Evolutionary conservation across 1,139 yeast species (phyloP).

Genomic region (Blastobotrys persicus): DNA sequence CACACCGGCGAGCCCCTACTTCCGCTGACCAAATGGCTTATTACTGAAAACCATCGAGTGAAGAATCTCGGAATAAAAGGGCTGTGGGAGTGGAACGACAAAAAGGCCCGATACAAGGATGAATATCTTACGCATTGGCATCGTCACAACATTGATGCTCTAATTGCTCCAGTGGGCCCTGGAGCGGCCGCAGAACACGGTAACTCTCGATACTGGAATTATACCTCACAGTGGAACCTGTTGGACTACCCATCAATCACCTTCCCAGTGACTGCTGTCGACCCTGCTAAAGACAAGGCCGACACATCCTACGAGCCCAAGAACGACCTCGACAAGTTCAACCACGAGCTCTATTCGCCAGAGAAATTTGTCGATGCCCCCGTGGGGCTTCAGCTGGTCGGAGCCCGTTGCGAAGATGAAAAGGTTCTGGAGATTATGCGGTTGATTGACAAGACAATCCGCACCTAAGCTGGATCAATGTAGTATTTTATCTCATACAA

Average conservation of each 20-base stretch:
- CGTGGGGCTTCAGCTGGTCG: constrained; percentile 44
- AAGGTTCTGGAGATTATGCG: constrained; percentile 26
- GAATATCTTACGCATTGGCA: constrained; percentile 41
- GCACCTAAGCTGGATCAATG: not conserved
- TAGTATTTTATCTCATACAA: not conserved
- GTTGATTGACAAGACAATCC: constrained; percentile 11
- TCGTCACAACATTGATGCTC: constrained; percentile 59
- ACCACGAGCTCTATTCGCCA: constrained; percentile 37
- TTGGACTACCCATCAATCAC: constrained; percentile 52
- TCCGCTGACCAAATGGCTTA: constrained; percentile 31
- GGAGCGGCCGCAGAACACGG: constrained; percentile 72
- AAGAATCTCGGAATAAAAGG: constrained; percentile 31
- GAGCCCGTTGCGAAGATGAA: constrained; percentile 44
- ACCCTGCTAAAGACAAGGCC: constrained; percentile 39
- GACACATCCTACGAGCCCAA: constrained; percentile 32
- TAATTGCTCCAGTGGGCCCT: constrained; percentile 65
- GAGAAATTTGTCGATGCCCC: constrained; percentile 44
- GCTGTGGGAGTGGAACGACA: constrained; percentile 39
- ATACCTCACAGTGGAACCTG: constrained; percentile 54
- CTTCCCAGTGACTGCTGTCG: constrained; percentile 52
- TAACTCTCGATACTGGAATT: constrained; percentile 67
- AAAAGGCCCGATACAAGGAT: constrained; percentile 36
- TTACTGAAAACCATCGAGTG: constrained; percentile 23
- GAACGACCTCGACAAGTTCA: constrained; percentile 33
- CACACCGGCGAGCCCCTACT: constrained; percentile 49